phyloP scores from a whole-genome alignment of 2,329 filamentous ascomycete genomes.

The Talaromyces islandicus region DNA sequence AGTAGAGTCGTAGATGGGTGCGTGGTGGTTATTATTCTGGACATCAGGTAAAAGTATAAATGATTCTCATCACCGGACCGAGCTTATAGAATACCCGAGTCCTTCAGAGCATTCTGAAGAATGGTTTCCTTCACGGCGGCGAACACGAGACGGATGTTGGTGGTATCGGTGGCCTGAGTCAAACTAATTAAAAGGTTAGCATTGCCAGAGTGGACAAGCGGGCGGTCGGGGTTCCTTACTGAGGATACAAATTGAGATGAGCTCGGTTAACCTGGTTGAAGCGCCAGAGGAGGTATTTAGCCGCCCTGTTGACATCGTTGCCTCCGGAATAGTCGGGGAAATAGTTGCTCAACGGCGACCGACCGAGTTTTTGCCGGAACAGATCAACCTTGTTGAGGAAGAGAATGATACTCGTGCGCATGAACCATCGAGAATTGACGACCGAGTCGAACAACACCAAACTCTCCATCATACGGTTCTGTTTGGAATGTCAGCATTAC shows the following conservation, averaged over 20 bases:
- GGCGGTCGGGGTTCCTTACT: slow-evolving; percentile 61
- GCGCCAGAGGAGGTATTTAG: slow-evolving; percentile 95
- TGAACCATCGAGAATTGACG: slow-evolving; percentile 98
- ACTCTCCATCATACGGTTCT: slow-evolving; percentile 99
- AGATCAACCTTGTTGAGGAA: slow-evolving; percentile 99
- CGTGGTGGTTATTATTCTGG: not conserved
- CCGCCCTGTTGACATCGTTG: slow-evolving; percentile 95
- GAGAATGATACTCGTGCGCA: slow-evolving; percentile 96
- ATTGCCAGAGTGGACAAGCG: not conserved
- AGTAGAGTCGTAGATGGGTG: not conserved
- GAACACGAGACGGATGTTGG: slow-evolving; percentile 95
- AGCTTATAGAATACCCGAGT: slow-evolving; percentile 80
- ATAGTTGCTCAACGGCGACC: slow-evolving; percentile 87
- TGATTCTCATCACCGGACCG: not conserved
- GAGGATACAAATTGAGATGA: slow-evolving; percentile 92
- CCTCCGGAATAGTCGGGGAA: slow-evolving; percentile 97
- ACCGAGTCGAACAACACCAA: slow-evolving; percentile 94
- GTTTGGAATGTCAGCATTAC: slow-evolving; percentile 10
- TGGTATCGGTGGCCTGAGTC: slow-evolving; percentile 97
- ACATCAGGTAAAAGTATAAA: not conserved
- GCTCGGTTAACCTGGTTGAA: slow-evolving; percentile 98
- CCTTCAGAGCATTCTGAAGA: slow-evolving; percentile 93
- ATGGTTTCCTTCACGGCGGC: slow-evolving; percentile 99
- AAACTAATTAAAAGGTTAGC: slow-evolving; percentile 53
- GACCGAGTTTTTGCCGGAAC: slow-evolving; percentile 87